These are phyloP conservation scores for Trichoderma aggressivum DNA, from an alignment of 2,329 filamentous ascomycete genomes.

Conservation along the genomic window DNA sequence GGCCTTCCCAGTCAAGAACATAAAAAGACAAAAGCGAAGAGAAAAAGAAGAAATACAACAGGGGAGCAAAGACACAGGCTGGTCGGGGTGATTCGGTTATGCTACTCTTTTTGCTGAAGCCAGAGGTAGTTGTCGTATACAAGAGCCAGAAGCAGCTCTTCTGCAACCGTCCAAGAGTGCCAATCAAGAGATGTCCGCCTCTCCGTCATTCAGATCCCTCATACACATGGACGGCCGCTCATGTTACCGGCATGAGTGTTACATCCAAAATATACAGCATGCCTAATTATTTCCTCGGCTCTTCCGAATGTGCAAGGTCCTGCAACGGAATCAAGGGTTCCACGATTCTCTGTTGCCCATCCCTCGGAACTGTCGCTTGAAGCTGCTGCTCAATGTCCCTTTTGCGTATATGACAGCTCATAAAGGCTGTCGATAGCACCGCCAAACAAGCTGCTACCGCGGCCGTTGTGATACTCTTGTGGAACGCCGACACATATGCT, in stretches of 20 bases:
- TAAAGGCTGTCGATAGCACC: conserved; percentile 38
- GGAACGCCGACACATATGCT: conserved; percentile 45
- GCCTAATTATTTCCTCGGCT: not conserved
- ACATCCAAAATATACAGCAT: not conserved
- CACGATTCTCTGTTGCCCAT: not conserved
- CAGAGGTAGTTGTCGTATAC: not conserved
- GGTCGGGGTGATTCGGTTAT: not conserved
- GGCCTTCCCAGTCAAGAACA: not conserved
- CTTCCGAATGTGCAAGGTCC: not conserved
- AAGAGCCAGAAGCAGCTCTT: not conserved
- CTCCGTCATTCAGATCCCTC: not conserved
- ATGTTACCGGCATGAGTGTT: not conserved
- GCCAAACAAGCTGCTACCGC: conserved; percentile 40
- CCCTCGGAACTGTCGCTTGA: conserved; percentile 21
- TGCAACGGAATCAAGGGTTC: not conserved
- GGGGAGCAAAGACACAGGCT: not conserved
- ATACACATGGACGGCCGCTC: not conserved
- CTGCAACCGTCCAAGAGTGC: not conserved
- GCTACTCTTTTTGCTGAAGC: not conserved
- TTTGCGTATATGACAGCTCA: conserved; percentile 34
- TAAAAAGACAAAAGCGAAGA: not conserved
- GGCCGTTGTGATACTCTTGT: conserved; percentile 45
- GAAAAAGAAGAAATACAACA: not conserved
- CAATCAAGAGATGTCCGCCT: not conserved
- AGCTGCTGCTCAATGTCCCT: conserved; percentile 23